Percentiles rank a stretch among this genome's conserved stretches.
Conservation (phyloP, 2,329 filamentous ascomycete genomes). For the Colletotrichum musicola region DNA sequence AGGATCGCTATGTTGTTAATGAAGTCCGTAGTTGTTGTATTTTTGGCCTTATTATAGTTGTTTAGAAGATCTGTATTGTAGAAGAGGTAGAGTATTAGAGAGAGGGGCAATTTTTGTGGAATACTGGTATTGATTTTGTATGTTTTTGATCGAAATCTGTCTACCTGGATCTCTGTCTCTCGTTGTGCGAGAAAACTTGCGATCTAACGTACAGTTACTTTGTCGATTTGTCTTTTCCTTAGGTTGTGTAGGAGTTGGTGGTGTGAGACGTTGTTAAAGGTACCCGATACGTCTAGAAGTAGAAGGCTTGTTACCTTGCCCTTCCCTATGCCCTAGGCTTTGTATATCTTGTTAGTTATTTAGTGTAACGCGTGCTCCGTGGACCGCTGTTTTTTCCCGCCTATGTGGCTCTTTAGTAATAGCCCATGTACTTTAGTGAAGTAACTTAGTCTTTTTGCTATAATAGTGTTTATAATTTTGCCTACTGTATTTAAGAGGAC, state of each 20-base stretch:
- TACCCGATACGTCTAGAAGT: slow-evolving; percentile 38
- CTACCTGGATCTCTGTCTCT: too few relatives aligned
- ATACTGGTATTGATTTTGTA: too few relatives aligned
- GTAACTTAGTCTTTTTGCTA: slow-evolving; percentile 35
- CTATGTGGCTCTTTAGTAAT: background rate
- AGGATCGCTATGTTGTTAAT: too few relatives aligned
- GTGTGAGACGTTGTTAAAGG: slow-evolving; percentile 38
- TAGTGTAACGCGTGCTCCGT: slow-evolving; percentile 38
- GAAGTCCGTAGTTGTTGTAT: too few relatives aligned
- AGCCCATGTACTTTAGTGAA: background rate
- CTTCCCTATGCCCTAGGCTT: slow-evolving; percentile 24
- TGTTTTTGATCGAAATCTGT: too few relatives aligned
- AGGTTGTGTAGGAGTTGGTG: slow-evolving; percentile 39
- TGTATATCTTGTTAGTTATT: slow-evolving; percentile 34
- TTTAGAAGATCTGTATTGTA: too few relatives aligned
- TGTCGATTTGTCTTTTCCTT: slow-evolving; percentile 16
- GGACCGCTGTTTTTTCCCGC: background rate
- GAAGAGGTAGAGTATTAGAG: too few relatives aligned
- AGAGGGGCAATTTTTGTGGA: too few relatives aligned
- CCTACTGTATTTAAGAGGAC: slow-evolving; percentile 34
- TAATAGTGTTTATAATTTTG: slow-evolving; percentile 35
- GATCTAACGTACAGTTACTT: background rate
- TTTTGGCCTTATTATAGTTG: too few relatives aligned
- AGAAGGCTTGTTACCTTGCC: slow-evolving; percentile 35
- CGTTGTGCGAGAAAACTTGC: background rate